Evolutionary conservation across 441 rosid genomes (phyloP), one percentile per base, ranked within the genome.

Genomic region (Melastoma candidum): DNA sequence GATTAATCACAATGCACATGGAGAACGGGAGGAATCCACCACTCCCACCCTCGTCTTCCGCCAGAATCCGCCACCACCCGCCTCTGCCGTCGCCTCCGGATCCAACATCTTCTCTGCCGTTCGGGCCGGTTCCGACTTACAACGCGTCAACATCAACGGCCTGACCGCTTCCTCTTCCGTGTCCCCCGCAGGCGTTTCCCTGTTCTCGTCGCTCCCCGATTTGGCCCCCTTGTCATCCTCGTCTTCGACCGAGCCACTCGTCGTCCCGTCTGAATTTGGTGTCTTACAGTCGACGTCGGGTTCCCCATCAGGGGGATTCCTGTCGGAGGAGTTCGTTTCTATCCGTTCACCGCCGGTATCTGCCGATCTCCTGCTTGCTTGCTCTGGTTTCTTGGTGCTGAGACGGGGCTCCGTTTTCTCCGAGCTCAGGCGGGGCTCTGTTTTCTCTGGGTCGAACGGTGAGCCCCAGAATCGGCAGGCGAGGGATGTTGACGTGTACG

Each of bases 71-170:
- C 41, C 22, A 17, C 22, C 22, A 17, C 22, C 22, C 22, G 22
- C 22, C 22, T 17, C 22, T 17, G 22, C 41, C 41, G 8, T 61
- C 53, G 63, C 44, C 49, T 66, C 76, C 41, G 69, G 78, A 52
- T 74, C 75, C 14, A 81, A 78, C 66, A 36, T 1, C 6, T 68
- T 77, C 59, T 68, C 78, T 2, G 70, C 77, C 29, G 66, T 83
- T 71, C 83, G 79, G 53, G 95, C 85, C 73, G 97, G 95, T 65
- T 77, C 95, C 14, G 94, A 86, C 61, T 86, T 90, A 63, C 94
- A 80, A 60, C 94, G 70, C 2, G 71, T 75, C 49, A 90, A 79
- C 55, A 63, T 65, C 55, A 74, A 57, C 57, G 71, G 74, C 54
- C 61, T 6, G 6, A 36, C 67, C 43, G 25, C 54, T 36, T 26